Evolutionary conservation across 129 eudicot genomes (phyloP).

Genomic region (Solidago caesia): DNA sequence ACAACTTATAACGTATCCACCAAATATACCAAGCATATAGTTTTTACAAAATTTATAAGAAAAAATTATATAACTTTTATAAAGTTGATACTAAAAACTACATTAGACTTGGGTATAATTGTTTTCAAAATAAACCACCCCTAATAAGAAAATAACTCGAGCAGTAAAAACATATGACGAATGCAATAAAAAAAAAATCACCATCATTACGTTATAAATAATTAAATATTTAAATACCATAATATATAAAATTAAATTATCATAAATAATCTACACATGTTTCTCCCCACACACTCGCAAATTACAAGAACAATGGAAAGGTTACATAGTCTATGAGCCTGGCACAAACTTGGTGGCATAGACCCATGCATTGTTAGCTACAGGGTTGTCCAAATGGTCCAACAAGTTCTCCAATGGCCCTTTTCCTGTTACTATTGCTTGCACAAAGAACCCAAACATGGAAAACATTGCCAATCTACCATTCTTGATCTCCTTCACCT

Average conservation of each 20-base stretch:
- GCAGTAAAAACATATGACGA: too few species aligned
- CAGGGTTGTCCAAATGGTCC: slow-evolving; percentile 79
- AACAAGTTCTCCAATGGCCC: slow-evolving; percentile 80
- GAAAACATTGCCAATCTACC: slow-evolving; percentile 86
- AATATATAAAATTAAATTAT: slow-evolving; percentile 8
- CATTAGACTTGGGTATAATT: too few species aligned
- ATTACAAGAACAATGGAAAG: slow-evolving; percentile 23
- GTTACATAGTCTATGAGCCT: slow-evolving; percentile 41
- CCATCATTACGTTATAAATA: too few species aligned
- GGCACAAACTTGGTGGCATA: slow-evolving; percentile 81
- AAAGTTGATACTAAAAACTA: too few species aligned
- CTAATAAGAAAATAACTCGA: too few species aligned
- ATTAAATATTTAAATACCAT: background rate
- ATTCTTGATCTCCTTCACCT: slow-evolving; percentile 84
- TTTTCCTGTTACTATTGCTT: slow-evolving; percentile 75
- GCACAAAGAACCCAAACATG: slow-evolving; percentile 79
- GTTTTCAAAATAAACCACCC: too few species aligned
- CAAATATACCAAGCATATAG: too few species aligned
- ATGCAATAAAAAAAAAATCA: too few species aligned
- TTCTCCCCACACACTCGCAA: slow-evolving; percentile 2
- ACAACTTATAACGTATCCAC: background rate
- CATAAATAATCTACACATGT: slow-evolving; percentile 31
- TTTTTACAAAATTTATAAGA: too few species aligned
- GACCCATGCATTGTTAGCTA: slow-evolving; percentile 84
- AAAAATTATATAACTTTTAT: too few species aligned